These are phyloP conservation scores for Coccomyxa sp. DNA, from an alignment of 139 green algal species.

Conservation along the genomic window DNA sequence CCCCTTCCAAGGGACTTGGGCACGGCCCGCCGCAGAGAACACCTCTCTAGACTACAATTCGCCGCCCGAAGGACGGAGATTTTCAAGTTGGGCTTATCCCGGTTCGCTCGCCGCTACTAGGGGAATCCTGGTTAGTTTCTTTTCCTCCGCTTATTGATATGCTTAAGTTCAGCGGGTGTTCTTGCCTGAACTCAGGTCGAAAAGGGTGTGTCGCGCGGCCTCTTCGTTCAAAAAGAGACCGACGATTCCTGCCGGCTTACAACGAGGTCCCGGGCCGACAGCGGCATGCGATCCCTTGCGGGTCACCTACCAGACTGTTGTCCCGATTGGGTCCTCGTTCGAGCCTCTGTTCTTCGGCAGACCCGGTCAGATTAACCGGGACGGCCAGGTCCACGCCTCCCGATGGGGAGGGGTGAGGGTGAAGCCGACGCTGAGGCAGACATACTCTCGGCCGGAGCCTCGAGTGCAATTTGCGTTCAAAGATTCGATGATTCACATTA, in stretches of 20 bases:
- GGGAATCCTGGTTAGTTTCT: conserved; percentile 93
- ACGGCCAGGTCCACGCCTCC: too few species aligned
- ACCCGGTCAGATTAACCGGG: conserved; percentile 25
- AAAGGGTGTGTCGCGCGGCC: too few species aligned
- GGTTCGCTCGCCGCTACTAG: conserved; percentile 89
- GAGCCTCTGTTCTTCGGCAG: conserved; percentile 52
- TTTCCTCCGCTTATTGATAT: conserved; percentile 95
- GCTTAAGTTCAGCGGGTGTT: conserved; percentile 90
- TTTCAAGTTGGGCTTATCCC: conserved; percentile 84
- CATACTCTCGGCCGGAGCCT: conserved; percentile 77
- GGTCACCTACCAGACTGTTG: conserved; percentile 37
- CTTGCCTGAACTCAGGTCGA: conserved; percentile 79
- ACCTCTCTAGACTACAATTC: conserved; percentile 90
- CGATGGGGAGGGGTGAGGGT: background rate
- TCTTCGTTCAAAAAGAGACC: too few species aligned
- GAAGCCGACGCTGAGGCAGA: conserved; percentile 81
- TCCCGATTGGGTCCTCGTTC: conserved; percentile 22
- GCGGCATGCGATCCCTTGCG: conserved; percentile 14
- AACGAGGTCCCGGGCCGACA: conserved; percentile 4
- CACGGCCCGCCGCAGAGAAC: conserved; percentile 49
- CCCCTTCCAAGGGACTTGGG: conserved; percentile 75
- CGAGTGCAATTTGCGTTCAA: conserved; percentile 89
- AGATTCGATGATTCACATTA: conserved; percentile 91
- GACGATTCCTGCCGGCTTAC: background rate
- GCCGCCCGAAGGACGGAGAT: conserved; percentile 61